Evolutionary conservation across 768 basidiomycete species (phyloP).

Genomic region (Mycena galopus): DNA sequence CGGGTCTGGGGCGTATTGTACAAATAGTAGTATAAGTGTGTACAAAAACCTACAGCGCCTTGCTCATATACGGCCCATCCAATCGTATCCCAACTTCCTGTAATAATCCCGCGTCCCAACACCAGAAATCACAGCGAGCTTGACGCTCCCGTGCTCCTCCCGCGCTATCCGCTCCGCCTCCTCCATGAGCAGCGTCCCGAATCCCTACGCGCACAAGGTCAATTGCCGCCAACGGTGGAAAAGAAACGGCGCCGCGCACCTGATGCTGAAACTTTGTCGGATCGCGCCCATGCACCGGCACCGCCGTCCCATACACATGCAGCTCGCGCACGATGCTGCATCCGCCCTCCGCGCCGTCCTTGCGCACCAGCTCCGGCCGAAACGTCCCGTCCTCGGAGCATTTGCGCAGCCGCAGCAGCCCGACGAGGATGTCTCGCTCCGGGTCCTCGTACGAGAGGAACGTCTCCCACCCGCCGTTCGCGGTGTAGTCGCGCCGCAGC

Average conservation of each 20-base stretch:
- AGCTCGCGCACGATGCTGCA: conserved; percentile 95
- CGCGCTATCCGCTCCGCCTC: conserved; percentile 98
- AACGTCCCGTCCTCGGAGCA: conserved; percentile 98
- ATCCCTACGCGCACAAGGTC: conserved; percentile 69
- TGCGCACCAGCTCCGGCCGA: conserved; percentile 87
- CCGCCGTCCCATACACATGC: conserved; percentile 98
- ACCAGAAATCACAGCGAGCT: conserved; percentile 96
- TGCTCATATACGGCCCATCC: conserved; percentile 99
- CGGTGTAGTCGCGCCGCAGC: conserved; percentile 93
- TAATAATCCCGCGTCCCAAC: conserved; percentile 99
- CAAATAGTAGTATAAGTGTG: no score
- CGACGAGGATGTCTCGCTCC: conserved; percentile 95
- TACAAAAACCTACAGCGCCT: conserved; percentile 49
- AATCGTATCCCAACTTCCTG: conserved; percentile 93
- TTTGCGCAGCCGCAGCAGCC: conserved; percentile 90
- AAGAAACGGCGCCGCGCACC: conserved; percentile 62
- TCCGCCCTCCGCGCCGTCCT: conserved; percentile 78
- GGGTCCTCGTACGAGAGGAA: conserved; percentile 99
- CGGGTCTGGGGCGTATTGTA: no score
- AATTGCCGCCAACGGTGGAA: conserved; percentile 5
- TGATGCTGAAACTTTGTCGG: conserved; percentile 99
- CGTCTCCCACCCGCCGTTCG: conserved; percentile 99
- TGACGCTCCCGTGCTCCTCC: conserved; percentile 96
- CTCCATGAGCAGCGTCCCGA: conserved; percentile 98
- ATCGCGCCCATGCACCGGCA: conserved; percentile 96